Evolutionary conservation across 2,329 filamentous ascomycete genomes (phyloP), one percentile per base, ranked within the genome.

Genomic region (Epichloe coenophiala): DNA sequence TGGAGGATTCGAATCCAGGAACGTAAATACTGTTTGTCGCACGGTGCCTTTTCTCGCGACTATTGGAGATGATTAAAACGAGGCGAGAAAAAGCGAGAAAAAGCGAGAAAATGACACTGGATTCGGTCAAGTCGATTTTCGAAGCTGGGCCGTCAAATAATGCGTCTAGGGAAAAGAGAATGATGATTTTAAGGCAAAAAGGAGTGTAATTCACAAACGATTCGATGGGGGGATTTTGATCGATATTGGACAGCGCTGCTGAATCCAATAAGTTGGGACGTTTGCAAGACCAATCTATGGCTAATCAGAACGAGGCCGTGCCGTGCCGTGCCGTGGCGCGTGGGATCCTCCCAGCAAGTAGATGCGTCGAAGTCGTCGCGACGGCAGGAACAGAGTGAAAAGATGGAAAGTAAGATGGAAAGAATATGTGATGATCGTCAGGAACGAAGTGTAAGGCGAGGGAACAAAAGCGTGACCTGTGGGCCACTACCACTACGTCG

Each of bases 161-260:
- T 47, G 49, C 37, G 44, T 45, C 5, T 19, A 31, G 8, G 27
- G 27, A 31, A 31, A 31, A 31, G 27, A 31, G 8, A 31, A 31
- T 31, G 15, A 37, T 41, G 13, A 3, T 9, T 23, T 2, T 19
- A 9, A 8, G 50, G 48, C 37, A 49, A 53, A 48, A 31, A 37
- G 27, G 39, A 38, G 54, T 17, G 55, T n/a, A 52, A 41, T 55
- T 54, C 41, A 54, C 53, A 47, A 54, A 53, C 43, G 39, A 46
- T 44, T 47, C 37, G 44, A 47, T 44, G 44, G 42, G 41, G 46
- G 17, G 17, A 15, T 44, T 42, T 38, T 45, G 45, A 19, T 27
- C 8, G 56, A 55, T 52, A 57, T 54, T 64, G 71, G 71, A 74
- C 72, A 75, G 72, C 72, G 59, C 72, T 72, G 73, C 72, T 75